A percentile compares a stretch with the other conserved stretches of the same genome.
Conservation (phyloP, 1,284 basidiomycete species). For the Sanghuangporus baumii region DNA sequence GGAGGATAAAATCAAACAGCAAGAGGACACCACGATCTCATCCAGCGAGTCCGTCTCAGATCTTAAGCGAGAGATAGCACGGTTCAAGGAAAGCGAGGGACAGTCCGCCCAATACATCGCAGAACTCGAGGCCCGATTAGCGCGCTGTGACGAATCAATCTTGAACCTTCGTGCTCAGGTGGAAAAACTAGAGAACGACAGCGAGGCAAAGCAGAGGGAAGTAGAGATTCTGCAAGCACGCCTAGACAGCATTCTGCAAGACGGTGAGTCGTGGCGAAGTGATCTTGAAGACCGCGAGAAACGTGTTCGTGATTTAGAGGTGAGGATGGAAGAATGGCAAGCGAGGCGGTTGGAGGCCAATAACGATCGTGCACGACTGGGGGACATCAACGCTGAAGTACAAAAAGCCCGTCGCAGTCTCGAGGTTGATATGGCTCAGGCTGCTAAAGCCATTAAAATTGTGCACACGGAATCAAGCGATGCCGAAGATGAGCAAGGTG, state of each 20-base stretch:
- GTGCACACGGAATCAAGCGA: constrained; percentile 7
- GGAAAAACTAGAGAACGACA: constrained; percentile 74
- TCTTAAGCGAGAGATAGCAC: constrained; percentile 76
- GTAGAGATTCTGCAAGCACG: constrained; percentile 67
- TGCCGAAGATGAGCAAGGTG: constrained; percentile 20
- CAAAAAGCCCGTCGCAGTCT: constrained; percentile 62
- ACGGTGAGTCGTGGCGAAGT: constrained; percentile 67
- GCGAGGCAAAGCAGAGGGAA: constrained; percentile 63
- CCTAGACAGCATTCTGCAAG: constrained; percentile 63
- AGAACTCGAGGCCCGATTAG: constrained; percentile 83
- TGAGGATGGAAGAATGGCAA: constrained; percentile 72
- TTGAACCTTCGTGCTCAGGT: constrained; percentile 64
- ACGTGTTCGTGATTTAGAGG: constrained; percentile 69
- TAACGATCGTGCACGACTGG: constrained; percentile 59
- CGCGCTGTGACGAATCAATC: constrained; percentile 74
- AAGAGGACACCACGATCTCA: constrained; percentile 71
- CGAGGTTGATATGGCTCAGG: constrained; percentile 33
- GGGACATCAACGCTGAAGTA: constrained; percentile 63
- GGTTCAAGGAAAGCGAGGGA: constrained; percentile 71
- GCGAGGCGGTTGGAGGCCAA: constrained; percentile 59
- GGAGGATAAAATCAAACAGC: constrained; percentile 82
- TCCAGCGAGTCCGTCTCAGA: constrained; percentile 77
- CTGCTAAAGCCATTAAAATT: constrained; percentile 23
- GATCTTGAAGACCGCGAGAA: constrained; percentile 81
- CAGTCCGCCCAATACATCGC: constrained; percentile 77